Evolutionary conservation across 441 rosid species (phyloP).

Genomic region (Adansonia gregorii): DNA sequence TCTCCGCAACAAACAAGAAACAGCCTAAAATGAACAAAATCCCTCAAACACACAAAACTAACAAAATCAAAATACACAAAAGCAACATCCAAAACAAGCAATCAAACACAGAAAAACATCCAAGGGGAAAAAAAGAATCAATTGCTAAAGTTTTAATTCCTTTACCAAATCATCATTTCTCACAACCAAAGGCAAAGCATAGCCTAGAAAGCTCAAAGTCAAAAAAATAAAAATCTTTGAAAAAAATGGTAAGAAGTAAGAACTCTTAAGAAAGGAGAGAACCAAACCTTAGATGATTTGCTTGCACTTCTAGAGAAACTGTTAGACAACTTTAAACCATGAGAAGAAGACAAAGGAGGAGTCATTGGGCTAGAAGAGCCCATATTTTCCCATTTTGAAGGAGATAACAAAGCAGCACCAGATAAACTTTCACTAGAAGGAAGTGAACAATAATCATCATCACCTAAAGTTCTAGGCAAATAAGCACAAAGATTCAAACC

Average conservation of each 20-base stretch:
- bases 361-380: conserved; percentile 52
- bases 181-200: conserved; percentile 21
- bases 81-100: background rate
- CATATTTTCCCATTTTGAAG: conserved; percentile 59
- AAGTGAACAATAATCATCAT: conserved; percentile 51
- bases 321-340: conserved; percentile 63
- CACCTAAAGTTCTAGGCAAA: conserved; percentile 78
- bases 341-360: conserved; percentile 81
- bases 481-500: conserved; percentile 82
- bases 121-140: background rate
- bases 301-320: conserved; percentile 68
- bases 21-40: conserved; percentile 25
- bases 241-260: background rate
- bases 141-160: background rate
- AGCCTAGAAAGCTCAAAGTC: too few species aligned
- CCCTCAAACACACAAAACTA: background rate
- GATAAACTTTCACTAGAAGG: conserved; percentile 66
- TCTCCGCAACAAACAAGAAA: conserved; percentile 21
- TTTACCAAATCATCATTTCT: background rate
- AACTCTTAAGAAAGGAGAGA: conserved; percentile 24
- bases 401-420: conserved; percentile 80
- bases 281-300: conserved; percentile 88
- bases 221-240: too few species aligned
- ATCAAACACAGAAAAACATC: background rate
- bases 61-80: background rate